A percentile compares a stretch with the other conserved stretches of the same genome.
phyloP scores from a whole-genome alignment of 2,329 filamentous ascomycete genomes.

The Monosporascus sp. region DNA sequence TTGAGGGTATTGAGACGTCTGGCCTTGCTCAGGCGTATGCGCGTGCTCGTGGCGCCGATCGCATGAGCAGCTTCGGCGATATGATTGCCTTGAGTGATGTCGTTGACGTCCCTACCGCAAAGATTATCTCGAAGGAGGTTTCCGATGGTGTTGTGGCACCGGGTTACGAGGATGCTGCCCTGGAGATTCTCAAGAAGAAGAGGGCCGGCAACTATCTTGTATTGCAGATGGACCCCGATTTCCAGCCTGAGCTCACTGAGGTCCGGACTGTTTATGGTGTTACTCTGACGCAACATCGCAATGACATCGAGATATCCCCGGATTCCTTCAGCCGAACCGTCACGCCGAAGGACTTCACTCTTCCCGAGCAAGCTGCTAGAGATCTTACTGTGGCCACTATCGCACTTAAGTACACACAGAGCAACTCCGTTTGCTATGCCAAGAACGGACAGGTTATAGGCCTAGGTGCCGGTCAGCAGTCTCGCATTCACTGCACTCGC shows the following conservation, averaged over 20 bases:
- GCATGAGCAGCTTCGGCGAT: conserved; percentile 98
- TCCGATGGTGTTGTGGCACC: conserved; percentile 95
- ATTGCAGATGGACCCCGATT: conserved; percentile 87
- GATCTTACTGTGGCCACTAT: conserved; percentile 95
- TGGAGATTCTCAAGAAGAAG: conserved; percentile 93
- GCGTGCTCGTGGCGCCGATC: conserved; percentile 88
- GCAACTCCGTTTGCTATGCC: conserved; percentile 98
- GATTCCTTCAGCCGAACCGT: conserved; percentile 81
- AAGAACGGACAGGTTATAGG: conserved; percentile 90
- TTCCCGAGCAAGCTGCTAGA: conserved; percentile 77
- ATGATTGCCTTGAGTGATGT: conserved; percentile 88
- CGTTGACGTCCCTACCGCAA: conserved; percentile 88
- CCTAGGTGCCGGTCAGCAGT: conserved; percentile 93
- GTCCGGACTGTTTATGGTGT: conserved; percentile 86
- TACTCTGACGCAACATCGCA: conserved; percentile 83
- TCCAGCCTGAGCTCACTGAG: conserved; percentile 75
- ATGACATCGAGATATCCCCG: conserved; percentile 81
- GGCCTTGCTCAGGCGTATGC: conserved; percentile 90
- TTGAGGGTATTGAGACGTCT: conserved; percentile 81
- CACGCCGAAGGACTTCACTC: conserved; percentile 72
- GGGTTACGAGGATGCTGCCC: conserved; percentile 75
- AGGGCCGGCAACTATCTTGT: conserved; percentile 97
- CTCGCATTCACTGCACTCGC: conserved; percentile 95
- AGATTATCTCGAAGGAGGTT: conserved; percentile 96
- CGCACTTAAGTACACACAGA: conserved; percentile 97